Conservation (phyloP, 768 basidiomycete species). For the Sporobolomyces phaffii region DNA sequence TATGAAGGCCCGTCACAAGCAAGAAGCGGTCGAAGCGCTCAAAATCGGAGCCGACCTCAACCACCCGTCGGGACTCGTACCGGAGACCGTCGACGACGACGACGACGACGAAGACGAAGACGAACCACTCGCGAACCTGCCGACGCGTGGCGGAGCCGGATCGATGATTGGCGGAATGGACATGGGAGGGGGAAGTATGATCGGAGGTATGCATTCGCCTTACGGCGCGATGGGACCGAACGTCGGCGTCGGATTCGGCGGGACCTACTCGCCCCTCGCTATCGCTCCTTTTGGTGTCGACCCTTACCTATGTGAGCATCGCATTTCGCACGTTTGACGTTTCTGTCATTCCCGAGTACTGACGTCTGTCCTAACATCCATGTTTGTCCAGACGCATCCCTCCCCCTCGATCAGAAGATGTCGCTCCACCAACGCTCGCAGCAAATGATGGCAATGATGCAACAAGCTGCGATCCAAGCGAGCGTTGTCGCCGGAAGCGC, state of each 20-base stretch:
- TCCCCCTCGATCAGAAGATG: constrained; percentile 39
- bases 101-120: constrained; percentile 28
- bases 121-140: constrained; percentile 28
- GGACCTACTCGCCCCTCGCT: constrained; percentile 27
- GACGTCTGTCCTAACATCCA: neutral
- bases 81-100: neutral
- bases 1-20: constrained; percentile 34
- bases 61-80: constrained; percentile 8
- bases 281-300: constrained; percentile 35
- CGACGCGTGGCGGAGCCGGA: neutral
- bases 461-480: constrained; percentile 26
- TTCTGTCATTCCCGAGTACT: neutral
- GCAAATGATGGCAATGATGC: constrained; percentile 40
- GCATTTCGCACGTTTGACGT: neutral
- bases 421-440: constrained; percentile 33
- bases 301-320: constrained; percentile 28
- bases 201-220: neutral
- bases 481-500: constrained; percentile 16
- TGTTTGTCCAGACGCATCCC: constrained; percentile 31
- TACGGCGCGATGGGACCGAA: constrained; percentile 7
- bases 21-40: constrained; percentile 30
- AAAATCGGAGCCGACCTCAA: constrained; percentile 33
- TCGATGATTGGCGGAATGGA: constrained; percentile 16
- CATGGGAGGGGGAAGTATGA: constrained; percentile 8
- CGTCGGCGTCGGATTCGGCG: constrained; percentile 30